Evolutionary conservation across 2,329 filamentous ascomycete species (phyloP).

Genomic region (Colletotrichum tropicicola): DNA sequence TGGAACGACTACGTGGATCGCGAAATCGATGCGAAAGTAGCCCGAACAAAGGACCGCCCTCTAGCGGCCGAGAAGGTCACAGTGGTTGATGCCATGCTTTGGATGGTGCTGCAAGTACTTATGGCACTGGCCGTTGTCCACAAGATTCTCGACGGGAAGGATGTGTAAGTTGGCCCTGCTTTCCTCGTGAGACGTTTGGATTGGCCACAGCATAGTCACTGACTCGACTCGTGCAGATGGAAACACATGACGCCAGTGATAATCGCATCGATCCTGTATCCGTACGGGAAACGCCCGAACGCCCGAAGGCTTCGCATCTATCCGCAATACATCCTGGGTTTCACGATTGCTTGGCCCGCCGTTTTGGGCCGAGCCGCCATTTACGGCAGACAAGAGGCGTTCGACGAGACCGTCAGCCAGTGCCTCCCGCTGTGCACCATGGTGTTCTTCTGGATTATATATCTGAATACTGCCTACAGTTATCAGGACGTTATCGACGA

Average conservation of each 20-base stretch:
- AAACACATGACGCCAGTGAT: constrained; percentile 33
- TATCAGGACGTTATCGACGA: constrained; percentile 36
- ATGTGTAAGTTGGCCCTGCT: constrained; percentile 8
- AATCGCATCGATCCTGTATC: constrained; percentile 33
- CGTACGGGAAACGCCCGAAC: constrained; percentile 34
- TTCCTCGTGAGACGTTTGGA: no score
- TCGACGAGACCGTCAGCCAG: constrained; percentile 27
- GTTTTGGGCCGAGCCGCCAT: constrained; percentile 34
- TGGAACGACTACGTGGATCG: constrained; percentile 42
- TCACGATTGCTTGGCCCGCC: constrained; percentile 35
- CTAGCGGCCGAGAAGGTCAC: constrained; percentile 35
- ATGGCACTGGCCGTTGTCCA: constrained; percentile 19
- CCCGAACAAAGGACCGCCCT: constrained; percentile 39
- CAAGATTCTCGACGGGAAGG: constrained; percentile 21
- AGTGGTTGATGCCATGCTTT: constrained; percentile 33
- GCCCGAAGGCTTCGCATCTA: constrained; percentile 33
- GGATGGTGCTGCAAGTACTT: constrained; percentile 25
- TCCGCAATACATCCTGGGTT: constrained; percentile 36
- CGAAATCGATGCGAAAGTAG: constrained; percentile 38
- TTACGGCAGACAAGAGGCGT: constrained; percentile 29
- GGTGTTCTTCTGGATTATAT: constrained; percentile 38
- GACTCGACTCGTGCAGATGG: constrained; percentile 22
- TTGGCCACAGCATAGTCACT: no score
- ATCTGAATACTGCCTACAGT: constrained; percentile 36
- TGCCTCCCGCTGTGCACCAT: constrained; percentile 36